Evolutionary conservation across 2,329 filamentous ascomycete genomes (phyloP).

Genomic region (Stylonectria norvegica): DNA sequence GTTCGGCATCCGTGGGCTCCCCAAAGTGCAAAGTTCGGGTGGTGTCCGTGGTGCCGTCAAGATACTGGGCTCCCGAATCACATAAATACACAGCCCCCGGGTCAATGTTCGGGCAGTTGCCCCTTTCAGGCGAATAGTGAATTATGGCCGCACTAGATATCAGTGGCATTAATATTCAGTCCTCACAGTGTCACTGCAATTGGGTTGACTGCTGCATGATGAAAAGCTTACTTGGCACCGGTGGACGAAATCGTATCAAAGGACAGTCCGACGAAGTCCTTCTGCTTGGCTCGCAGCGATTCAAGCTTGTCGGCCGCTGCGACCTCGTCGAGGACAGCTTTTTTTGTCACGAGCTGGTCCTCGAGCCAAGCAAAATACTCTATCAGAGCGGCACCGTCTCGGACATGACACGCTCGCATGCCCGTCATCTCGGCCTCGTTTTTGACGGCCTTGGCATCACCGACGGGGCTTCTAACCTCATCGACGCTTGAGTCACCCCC

Average conservation of each 20-base stretch:
- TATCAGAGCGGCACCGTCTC: constrained; percentile 85
- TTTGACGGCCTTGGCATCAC: constrained; percentile 91
- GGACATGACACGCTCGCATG: constrained; percentile 90
- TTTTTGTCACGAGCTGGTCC: constrained; percentile 74
- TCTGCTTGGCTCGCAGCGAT: constrained; percentile 61
- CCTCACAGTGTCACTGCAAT: neutral
- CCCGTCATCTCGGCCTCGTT: constrained; percentile 85
- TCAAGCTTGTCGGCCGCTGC: constrained; percentile 90
- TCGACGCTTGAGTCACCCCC: constrained; percentile 84
- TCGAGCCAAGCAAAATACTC: constrained; percentile 98
- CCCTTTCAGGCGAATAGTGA: constrained; percentile 87
- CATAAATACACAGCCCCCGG: constrained; percentile 86
- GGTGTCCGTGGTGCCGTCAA: constrained; percentile 93
- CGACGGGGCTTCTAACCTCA: constrained; percentile 80
- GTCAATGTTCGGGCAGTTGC: constrained; percentile 78
- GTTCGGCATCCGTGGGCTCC: constrained; percentile 76
- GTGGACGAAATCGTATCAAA: constrained; percentile 97
- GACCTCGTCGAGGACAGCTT: constrained; percentile 77
- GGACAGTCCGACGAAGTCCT: constrained; percentile 83
- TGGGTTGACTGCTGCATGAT: neutral
- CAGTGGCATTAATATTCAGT: too few relatives aligned
- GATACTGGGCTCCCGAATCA: constrained; percentile 94
- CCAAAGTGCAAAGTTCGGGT: constrained; percentile 93
- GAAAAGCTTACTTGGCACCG: constrained; percentile 60
- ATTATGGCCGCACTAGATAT: constrained; percentile 81